Evolutionary conservation across 2,329 filamentous ascomycete species (phyloP).

Genomic region (Eutypa lata): DNA sequence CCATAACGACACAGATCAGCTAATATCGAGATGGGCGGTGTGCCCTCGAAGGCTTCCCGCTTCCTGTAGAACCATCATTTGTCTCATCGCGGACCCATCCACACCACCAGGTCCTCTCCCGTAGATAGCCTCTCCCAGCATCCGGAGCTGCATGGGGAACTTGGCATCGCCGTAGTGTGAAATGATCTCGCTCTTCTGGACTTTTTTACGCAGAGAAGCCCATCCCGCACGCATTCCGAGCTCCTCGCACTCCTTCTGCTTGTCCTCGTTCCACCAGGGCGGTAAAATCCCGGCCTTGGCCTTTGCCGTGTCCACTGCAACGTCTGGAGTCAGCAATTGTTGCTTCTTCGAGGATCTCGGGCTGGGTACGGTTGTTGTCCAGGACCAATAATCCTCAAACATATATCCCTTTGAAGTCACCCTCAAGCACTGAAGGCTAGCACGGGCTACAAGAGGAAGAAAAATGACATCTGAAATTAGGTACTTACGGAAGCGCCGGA

Average conservation of each 20-base stretch:
- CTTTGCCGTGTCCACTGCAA: constrained; percentile 28
- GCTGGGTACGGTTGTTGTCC: no score
- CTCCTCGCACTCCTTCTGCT: constrained; percentile 34
- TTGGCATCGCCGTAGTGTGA: constrained; percentile 39
- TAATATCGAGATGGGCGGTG: no score
- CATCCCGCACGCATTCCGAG: constrained; percentile 28
- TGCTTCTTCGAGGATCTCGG: no score
- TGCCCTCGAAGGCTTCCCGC: no score
- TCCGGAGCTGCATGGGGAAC: constrained; percentile 49
- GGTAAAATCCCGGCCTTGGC: constrained; percentile 33
- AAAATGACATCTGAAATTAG: no score
- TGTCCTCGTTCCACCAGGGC: constrained; percentile 40
- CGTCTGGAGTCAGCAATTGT: no score
- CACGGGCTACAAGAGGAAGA: no score
- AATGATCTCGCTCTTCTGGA: constrained; percentile 34
- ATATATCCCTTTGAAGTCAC: no score
- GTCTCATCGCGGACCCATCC: constrained; percentile 16
- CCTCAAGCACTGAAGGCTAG: no score
- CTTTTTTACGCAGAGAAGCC: constrained; percentile 22
- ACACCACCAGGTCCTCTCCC: constrained; percentile 27
- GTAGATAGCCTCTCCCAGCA: constrained; percentile 42
- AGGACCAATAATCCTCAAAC: no score
- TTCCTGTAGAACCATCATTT: constrained; percentile 13
- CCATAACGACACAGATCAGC: no score
- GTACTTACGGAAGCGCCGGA: constrained; percentile 37